Evolutionary conservation across 352 stramenopile genomes (phyloP), one percentile per base, ranked within the genome.

Genomic region (Sclerospora graminicola): DNA sequence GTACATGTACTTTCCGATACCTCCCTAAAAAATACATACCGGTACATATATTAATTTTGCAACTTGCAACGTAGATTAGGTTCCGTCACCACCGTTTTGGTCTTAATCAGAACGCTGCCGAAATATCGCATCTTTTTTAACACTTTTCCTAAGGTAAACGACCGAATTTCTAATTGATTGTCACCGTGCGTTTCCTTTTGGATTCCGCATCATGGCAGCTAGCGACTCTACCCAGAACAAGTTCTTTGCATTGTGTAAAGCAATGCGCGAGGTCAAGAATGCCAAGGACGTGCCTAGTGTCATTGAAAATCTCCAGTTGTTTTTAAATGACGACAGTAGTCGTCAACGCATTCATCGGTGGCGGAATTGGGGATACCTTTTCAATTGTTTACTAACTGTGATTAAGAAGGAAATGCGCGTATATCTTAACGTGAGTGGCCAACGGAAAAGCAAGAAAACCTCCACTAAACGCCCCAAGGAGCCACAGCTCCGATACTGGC

Each of bases 261-360:
- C 66, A 19, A 54, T 91, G 19, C 61, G 69, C 39, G 29, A n/a
- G 6, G 56, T 72, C 20, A 77, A 63, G 32, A 64, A 44, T 15
- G 8, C 48, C 2, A 85, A 68, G 10, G 45, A 67, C 7, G 74
- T 64, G 13, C 15, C 15, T 0, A 27, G 35, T 1, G 50, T 62
- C 19, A 42, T 86, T 7, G 40, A 56, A 4, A 42, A 76, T 18
- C 29, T 73, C 15, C 66, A 84, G 57, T 34, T 14, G 10, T 86
- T 85, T 33, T 45, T 91, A 36, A 54, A 45, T 20, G 60, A 78
- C 37, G 54, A 81, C n/a, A 42, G 41, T 27, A 57, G 49, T 24
- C 74, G 74, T 14, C 55, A 69, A 33, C 57, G 69, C 29, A 61
- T 91, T 32, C 76, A 84, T 51, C 77, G 76, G 39, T 91, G 76